These are phyloP conservation scores for Cryptococcus neoformans DNA, from an alignment of 1,284 basidiomycete species.

Conservation along the genomic window DNA sequence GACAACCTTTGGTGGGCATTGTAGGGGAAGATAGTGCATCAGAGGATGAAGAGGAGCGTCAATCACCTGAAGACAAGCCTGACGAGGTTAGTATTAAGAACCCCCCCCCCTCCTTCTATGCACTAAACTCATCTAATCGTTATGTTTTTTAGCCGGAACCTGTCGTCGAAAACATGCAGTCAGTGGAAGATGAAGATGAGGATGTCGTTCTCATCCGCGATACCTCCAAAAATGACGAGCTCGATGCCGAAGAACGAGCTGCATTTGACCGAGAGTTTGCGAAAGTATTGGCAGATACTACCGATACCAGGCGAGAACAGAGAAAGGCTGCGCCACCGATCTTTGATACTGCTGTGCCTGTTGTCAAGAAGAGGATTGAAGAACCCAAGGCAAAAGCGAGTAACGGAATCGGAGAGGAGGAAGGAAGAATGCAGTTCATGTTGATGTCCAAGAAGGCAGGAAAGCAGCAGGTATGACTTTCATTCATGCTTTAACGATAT, in stretches of 20 bases:
- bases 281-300: constrained; percentile 86
- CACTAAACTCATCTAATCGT: background rate
- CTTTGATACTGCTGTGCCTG: constrained; percentile 74
- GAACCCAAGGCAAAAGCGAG: constrained; percentile 44
- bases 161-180: constrained; percentile 6
- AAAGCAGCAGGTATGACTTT: constrained; percentile 70
- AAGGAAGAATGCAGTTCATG: constrained; percentile 78
- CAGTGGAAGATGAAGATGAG: constrained; percentile 54
- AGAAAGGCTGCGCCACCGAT: constrained; percentile 76
- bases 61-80: constrained; percentile 5
- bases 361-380: constrained; percentile 60
- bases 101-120: background rate
- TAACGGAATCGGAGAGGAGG: constrained; percentile 24
- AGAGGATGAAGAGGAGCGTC: constrained; percentile 18
- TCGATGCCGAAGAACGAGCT: constrained; percentile 75
- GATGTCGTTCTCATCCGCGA: constrained; percentile 57
- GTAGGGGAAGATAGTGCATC: constrained; percentile 15
- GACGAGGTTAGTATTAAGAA: constrained; percentile 9
- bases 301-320: constrained; percentile 74
- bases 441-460: constrained; percentile 91
- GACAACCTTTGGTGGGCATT: background rate
- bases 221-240: constrained; percentile 43
- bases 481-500: background rate
- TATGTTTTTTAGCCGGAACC: background rate
- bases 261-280: constrained; percentile 96